phyloP scores from a whole-genome alignment of 202 grass and related monocot species.

The Schoenoplectus triqueter region DNA sequence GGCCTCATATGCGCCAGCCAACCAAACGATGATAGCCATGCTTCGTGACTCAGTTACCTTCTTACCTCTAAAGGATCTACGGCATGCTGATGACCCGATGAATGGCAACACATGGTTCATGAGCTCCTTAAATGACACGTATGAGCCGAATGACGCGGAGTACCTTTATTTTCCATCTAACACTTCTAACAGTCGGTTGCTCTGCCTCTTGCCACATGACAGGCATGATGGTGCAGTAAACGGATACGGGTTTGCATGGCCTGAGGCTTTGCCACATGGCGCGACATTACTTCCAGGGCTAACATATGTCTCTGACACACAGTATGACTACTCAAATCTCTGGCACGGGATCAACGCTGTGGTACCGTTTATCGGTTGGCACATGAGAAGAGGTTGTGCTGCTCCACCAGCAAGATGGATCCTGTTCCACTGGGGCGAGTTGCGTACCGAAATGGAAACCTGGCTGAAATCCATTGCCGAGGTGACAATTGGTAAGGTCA shows the following conservation, averaged over 20 bases:
- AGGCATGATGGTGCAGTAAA: conserved; percentile 54
- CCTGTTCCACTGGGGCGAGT: conserved; percentile 63
- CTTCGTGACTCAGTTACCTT: conserved; percentile 36
- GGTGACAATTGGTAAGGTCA: conserved; percentile 46
- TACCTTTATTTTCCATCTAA: conserved; percentile 45
- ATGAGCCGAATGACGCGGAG: conserved; percentile 33
- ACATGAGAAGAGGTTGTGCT: conserved; percentile 48
- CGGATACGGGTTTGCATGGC: conserved; percentile 58
- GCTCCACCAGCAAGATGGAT: conserved; percentile 52
- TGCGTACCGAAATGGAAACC: conserved; percentile 42
- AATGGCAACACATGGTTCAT: conserved; percentile 48
- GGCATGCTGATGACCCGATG: conserved; percentile 3
- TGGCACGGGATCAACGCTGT: conserved; percentile 59
- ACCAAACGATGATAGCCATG: conserved; percentile 18
- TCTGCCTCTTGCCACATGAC: conserved; percentile 50
- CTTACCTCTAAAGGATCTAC: conserved; percentile 47
- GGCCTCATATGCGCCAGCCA: neutral
- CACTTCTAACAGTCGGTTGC: conserved; percentile 44
- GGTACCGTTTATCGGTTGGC: conserved; percentile 58
- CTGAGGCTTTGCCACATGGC: conserved; percentile 49
- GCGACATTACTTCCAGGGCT: conserved; percentile 45
- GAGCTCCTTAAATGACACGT: conserved; percentile 47
- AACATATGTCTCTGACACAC: conserved; percentile 62
- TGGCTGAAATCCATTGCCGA: conserved; percentile 50
- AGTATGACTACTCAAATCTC: conserved; percentile 62